Evolutionary conservation across 2,329 filamentous ascomycete species (phyloP).

Genomic region (Monosporascus sp.): DNA sequence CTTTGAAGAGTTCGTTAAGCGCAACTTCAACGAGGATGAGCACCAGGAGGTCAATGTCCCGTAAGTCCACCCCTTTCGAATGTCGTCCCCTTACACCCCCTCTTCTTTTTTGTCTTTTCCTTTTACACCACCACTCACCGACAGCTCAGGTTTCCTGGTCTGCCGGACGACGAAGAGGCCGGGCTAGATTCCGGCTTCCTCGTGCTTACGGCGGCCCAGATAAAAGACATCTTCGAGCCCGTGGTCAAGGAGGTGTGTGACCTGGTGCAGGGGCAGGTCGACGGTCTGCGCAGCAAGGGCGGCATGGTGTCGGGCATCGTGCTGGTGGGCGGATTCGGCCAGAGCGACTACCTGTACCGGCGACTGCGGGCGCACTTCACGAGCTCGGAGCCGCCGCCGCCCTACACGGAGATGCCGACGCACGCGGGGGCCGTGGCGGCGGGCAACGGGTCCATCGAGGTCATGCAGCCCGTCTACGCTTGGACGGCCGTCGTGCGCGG

Average conservation of each 20-base stretch:
- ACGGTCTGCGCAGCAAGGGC: constrained; percentile 54
- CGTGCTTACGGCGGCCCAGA: constrained; percentile 62
- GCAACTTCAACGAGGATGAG: constrained; percentile 76
- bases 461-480: constrained; percentile 76
- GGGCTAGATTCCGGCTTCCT: constrained; percentile 73
- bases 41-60: constrained; percentile 73
- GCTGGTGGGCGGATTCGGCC: constrained; percentile 75
- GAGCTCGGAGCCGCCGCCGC: constrained; percentile 46
- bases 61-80: constrained; percentile 32
- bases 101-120: background rate
- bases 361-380: constrained; percentile 65
- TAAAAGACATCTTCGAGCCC: constrained; percentile 70
- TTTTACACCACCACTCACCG: background rate
- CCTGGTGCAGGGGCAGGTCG: constrained; percentile 62
- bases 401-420: constrained; percentile 65
- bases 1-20: constrained; percentile 80
- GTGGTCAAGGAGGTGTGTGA: constrained; percentile 67
- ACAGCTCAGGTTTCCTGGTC: constrained; percentile 56
- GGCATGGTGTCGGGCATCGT: constrained; percentile 68
- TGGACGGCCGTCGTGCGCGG: constrained; percentile 78
- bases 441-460: constrained; percentile 56
- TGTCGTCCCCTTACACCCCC: too few species aligned
- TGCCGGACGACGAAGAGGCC: constrained; percentile 69
- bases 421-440: constrained; percentile 48
- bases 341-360: constrained; percentile 71